Base-by-base conservation (phyloP, 495 filamentous ascomycete genomes). In the Penicillium antarcticum region DNA sequence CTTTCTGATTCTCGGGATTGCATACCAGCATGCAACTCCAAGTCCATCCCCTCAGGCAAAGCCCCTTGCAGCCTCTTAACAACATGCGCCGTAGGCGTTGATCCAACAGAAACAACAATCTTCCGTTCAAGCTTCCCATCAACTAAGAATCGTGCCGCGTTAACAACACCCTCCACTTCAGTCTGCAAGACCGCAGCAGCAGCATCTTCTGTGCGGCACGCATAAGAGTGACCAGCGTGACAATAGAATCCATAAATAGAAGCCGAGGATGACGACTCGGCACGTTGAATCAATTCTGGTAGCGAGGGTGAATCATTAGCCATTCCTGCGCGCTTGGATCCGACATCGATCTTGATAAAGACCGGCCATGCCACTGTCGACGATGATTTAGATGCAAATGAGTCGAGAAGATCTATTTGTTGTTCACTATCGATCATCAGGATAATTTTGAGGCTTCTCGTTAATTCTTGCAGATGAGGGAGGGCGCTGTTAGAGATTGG, bases 351-450 rank as follows among this genome's bases (percentile, higher is more conserved):
- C 33, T 67, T 67, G 45, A 67, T 56, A 29, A 67, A 65, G 48
- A 67, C 62, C 24, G 56, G 47, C 64, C 65, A 68, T 52, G 13
- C 29, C 10, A 35, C 31, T 11, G 43, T 13, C 13, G 31, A 26
- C 8, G 45, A 19, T 10, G 24, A 23, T 23, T 49, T 21, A 7
- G 36, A 19, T 11, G 47, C 38, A 49, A 52, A 68, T 9, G 52
- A 38, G 32, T 71, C 68, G 11, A 71, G 61, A 8, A 60, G 19
- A 14, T 58, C 47, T 9, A 71, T 56, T 24, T 71, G 68, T 40
- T 69, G 60, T 23, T 62, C 56, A 42, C 69, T 63, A 51, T 71
- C 68, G 51, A 71, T 48, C 63, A 71, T 60, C 18, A 71, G 62
- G 38, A 60, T 24, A 34, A 71, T 63, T 26, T 51, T 55, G 34